Evolutionary conservation across 1,284 basidiomycete genomes (phyloP), one percentile per base, ranked within the genome.

Genomic region (Xerocomus alliaceus): DNA sequence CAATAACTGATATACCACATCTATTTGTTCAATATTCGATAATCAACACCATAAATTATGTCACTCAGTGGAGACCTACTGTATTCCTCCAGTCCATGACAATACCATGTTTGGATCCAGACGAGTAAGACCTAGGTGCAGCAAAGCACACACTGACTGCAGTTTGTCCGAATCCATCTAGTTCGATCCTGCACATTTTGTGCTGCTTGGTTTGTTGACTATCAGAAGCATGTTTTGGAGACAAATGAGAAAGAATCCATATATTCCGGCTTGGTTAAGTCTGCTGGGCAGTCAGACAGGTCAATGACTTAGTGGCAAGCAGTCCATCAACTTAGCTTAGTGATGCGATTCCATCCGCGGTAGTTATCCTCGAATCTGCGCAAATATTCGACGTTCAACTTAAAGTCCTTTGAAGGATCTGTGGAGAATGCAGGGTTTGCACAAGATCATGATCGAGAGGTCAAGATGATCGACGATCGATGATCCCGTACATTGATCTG

Each of bases 81-180:
- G 58, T 65, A 29, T 41, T 15, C 32, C 32, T 59, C 58, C 65
- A 58, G 13, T 37, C 12, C 58, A 50, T 57, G 7, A 56, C 7
- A 22, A 50, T 39, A 20, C 37, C n/a, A n/a, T 35, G 35, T 18
- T 18, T 35, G 17, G 35, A 18, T n/a, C 11, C 18, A 9, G 20
- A 5, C 6, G 20, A 39, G 37, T 20, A 10, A 5, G 20, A 20
- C 11, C 37, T 39, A 39, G 37, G 37, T 20, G 12, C 37, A 39
- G 11, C 9, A 0, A 20, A 44, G 22, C 22, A 24, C 42, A 8
- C n/a, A n/a, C n/a, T n/a, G n/a, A n/a, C n/a, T n/a, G n/a, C n/a
- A n/a, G n/a, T n/a, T n/a, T n/a, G n/a, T n/a, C n/a, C n/a, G n/a
- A n/a, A n/a, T n/a, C n/a, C n/a, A n/a, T n/a, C n/a, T n/a, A n/a